These are phyloP conservation scores for Areca catechu DNA, from an alignment of 176 grass and related monocot species.

Conservation along the genomic window DNA sequence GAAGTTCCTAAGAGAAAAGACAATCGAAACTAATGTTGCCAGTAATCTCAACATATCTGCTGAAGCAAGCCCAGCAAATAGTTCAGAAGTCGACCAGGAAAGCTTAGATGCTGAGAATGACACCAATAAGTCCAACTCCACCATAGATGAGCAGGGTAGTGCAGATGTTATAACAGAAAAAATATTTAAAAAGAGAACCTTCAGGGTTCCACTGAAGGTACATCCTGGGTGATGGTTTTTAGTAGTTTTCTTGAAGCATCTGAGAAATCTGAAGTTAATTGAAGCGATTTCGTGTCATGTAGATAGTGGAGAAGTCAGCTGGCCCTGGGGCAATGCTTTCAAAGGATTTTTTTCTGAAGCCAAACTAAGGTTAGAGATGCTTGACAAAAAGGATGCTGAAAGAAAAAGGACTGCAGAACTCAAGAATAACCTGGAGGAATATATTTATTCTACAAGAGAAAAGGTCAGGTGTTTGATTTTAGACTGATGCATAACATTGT, in stretches of 20 bases:
- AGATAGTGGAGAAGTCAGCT: slow-evolving; percentile 62
- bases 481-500: neutral
- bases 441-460: slow-evolving; percentile 96
- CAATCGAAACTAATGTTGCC: slow-evolving; percentile 52
- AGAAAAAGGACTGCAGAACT: slow-evolving; percentile 83
- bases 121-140: slow-evolving; percentile 25
- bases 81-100: slow-evolving; percentile 35
- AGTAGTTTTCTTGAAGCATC: neutral
- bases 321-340: slow-evolving; percentile 59
- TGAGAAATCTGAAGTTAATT: neutral
- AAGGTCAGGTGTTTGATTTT: slow-evolving; percentile 45
- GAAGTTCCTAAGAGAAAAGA: slow-evolving; percentile 86
- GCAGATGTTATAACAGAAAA: slow-evolving; percentile 68
- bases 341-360: slow-evolving; percentile 82
- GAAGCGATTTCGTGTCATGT: slow-evolving; percentile 1
- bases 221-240: slow-evolving; percentile 5
- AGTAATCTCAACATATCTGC: slow-evolving; percentile 38
- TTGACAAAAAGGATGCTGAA: slow-evolving; percentile 87
- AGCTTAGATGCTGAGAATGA: slow-evolving; percentile 32
- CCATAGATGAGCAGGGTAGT: slow-evolving; percentile 33
- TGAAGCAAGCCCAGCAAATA: slow-evolving; percentile 42
- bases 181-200: slow-evolving; percentile 91
- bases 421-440: slow-evolving; percentile 89
- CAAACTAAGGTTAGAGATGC: slow-evolving; percentile 76
- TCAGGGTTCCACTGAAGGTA: slow-evolving; percentile 96